These are phyloP conservation scores for Plasmodium ovale DNA, from an alignment of 169 alveolate species.

Conservation along the genomic window DNA sequence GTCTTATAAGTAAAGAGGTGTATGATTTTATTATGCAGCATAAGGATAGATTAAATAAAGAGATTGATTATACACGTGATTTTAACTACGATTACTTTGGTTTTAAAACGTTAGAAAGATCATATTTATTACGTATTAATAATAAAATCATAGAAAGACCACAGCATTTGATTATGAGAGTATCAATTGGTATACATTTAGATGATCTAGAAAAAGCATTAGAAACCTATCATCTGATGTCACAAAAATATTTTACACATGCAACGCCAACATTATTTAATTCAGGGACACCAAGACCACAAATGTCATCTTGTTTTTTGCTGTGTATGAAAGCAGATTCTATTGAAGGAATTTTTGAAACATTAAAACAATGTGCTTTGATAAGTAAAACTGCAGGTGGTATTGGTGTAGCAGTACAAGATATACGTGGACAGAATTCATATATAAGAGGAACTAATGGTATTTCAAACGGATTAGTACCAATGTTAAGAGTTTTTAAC, in stretches of 20 bases:
- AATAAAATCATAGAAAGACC: slow-evolving; percentile 98
- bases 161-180: slow-evolving; percentile 98
- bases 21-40: slow-evolving; percentile 91
- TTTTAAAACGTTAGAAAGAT: slow-evolving; percentile 97
- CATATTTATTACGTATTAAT: slow-evolving; percentile 92
- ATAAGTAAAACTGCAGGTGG: slow-evolving; percentile 99
- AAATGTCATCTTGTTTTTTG: slow-evolving; percentile 97
- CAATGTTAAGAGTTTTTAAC: slow-evolving; percentile 98
- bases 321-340: slow-evolving; percentile 96
- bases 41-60: slow-evolving; percentile 90
- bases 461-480: slow-evolving; percentile 97
- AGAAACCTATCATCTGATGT: slow-evolving; percentile 95
- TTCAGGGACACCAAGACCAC: slow-evolving; percentile 97
- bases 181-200: slow-evolving; percentile 96
- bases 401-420: slow-evolving; percentile 96
- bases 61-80: slow-evolving; percentile 94
- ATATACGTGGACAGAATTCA: slow-evolving; percentile 95
- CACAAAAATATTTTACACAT: slow-evolving; percentile 97
- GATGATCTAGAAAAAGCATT: slow-evolving; percentile 95
- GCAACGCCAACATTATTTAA: slow-evolving; percentile 99
- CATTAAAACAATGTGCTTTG: slow-evolving; percentile 95
- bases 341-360: slow-evolving; percentile 97
- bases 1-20: slow-evolving; percentile 93
- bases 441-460: slow-evolving; percentile 99
- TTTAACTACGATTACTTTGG: slow-evolving; percentile 98